These are phyloP conservation scores for Globisporangium cystogenes DNA, from an alignment of 352 stramenopile genomes.

Conservation along the genomic window DNA sequence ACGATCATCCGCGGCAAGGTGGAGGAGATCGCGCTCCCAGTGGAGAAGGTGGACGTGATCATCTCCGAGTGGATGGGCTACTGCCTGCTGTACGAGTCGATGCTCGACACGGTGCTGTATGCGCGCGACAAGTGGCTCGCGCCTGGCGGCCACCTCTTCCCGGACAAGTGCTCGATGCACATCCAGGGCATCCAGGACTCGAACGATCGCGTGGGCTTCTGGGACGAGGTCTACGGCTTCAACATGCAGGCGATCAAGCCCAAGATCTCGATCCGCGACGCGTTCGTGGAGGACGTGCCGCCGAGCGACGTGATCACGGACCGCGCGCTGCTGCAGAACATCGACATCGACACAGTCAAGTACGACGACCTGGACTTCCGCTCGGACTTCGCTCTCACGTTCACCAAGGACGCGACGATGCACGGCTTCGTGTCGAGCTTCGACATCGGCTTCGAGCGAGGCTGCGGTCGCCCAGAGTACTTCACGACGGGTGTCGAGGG, in stretches of 20 bases:
- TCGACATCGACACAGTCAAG: conserved; percentile 88
- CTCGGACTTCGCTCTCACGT: conserved; percentile 84
- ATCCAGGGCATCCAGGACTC: conserved; percentile 79
- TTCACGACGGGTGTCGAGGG: conserved; percentile 92
- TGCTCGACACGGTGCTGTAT: conserved; percentile 96
- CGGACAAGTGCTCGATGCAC: conserved; percentile 96
- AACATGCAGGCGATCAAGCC: conserved; percentile 97
- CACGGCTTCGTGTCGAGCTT: conserved; percentile 97
- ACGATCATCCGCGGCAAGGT: conserved; percentile 95
- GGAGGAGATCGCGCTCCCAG: conserved; percentile 90
- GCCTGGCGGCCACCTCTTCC: conserved; percentile 93
- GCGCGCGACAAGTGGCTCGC: conserved; percentile 96
- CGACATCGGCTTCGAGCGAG: conserved; percentile 95
- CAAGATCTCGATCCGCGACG: conserved; percentile 93
- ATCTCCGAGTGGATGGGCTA: conserved; percentile 99
- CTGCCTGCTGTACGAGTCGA: conserved; percentile 96
- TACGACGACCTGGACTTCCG: conserved; percentile 95
- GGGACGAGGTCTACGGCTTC: conserved; percentile 98
- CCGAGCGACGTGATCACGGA: conserved; percentile 87
- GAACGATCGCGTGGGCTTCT: conserved; percentile 84
- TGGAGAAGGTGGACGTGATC: conserved; percentile 95
- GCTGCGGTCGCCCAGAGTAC: conserved; percentile 90
- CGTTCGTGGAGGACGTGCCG: conserved; percentile 95
- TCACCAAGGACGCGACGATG: conserved; percentile 86
- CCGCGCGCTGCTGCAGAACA: conserved; percentile 73